A percentile compares a stretch with the other conserved stretches of the same genome.
phyloP scores from a whole-genome alignment of 208 protist genomes.

The Acanthamoeba polyphaga region DNA sequence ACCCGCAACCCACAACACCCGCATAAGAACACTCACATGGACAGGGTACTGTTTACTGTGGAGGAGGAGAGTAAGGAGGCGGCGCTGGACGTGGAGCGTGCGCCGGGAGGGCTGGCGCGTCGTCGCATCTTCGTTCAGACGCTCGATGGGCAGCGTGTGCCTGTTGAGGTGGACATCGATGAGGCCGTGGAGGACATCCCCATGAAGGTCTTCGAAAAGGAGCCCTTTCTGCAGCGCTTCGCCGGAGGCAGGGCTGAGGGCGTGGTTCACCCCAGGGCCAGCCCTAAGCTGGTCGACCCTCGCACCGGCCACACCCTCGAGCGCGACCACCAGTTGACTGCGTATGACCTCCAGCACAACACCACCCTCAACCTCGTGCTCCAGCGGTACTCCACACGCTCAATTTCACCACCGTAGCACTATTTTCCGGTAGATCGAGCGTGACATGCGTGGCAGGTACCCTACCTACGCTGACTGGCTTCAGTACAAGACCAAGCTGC shows the following conservation, averaged over 20 bases:
- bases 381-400: background rate
- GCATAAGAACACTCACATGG: background rate
- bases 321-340: background rate
- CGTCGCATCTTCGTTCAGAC: slow-evolving; percentile 51
- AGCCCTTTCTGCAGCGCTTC: slow-evolving; percentile 25
- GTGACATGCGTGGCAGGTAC: background rate
- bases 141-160: slow-evolving; percentile 16
- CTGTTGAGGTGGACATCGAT: background rate
- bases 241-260: background rate
- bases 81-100: background rate
- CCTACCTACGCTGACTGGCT: slow-evolving; percentile 67
- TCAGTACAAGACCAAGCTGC: slow-evolving; percentile 57
- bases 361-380: slow-evolving; percentile 40
- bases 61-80: background rate
- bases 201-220: slow-evolving; percentile 58
- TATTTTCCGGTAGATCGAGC: too few relatives aligned
- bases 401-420: background rate
- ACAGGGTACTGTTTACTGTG: background rate
- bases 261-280: too few relatives aligned
- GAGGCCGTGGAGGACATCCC: background rate
- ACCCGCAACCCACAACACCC: background rate
- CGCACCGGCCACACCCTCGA: background rate
- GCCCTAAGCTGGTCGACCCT: background rate
- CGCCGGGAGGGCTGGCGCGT: background rate
- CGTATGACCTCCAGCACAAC: background rate